These are phyloP conservation scores for Elongisporangium prolatum DNA, from an alignment of 352 stramenopile species.

Conservation along the genomic window DNA sequence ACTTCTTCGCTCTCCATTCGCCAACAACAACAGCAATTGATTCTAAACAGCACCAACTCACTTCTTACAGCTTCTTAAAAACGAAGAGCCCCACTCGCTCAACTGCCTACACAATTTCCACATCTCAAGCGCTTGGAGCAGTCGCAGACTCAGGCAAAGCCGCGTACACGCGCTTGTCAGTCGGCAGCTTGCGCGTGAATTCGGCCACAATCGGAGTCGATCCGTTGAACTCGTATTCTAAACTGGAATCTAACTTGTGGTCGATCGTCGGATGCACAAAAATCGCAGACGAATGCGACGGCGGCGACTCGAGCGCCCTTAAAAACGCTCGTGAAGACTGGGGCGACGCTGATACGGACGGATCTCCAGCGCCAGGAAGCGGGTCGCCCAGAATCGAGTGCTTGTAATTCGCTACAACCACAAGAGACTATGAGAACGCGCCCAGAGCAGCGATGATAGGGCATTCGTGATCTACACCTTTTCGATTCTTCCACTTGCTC, in stretches of 20 bases:
- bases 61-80: conserved; percentile 18
- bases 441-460: not conserved
- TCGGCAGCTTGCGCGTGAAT: conserved; percentile 31
- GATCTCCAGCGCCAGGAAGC: conserved; percentile 33
- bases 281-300: conserved; percentile 48
- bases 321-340: conserved; percentile 53
- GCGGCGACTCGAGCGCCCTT: conserved; percentile 37
- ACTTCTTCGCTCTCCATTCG: too few species aligned
- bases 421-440: not conserved
- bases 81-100: conserved; percentile 9
- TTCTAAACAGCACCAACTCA: conserved; percentile 8
- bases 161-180: conserved; percentile 14
- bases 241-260: conserved; percentile 34
- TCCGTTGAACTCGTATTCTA: conserved; percentile 55
- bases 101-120: not conserved
- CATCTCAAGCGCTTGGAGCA: not conserved
- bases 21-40: not conserved
- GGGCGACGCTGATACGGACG: conserved; percentile 10
- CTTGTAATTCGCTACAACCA: conserved; percentile 46
- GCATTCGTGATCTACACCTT: conserved; percentile 14
- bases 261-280: conserved; percentile 63
- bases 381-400: conserved; percentile 69
- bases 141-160: not conserved
- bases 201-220: conserved; percentile 44
- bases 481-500: conserved; percentile 83